Conservation (phyloP, 352 stramenopile species). For the Pythium monospermum region DNA sequence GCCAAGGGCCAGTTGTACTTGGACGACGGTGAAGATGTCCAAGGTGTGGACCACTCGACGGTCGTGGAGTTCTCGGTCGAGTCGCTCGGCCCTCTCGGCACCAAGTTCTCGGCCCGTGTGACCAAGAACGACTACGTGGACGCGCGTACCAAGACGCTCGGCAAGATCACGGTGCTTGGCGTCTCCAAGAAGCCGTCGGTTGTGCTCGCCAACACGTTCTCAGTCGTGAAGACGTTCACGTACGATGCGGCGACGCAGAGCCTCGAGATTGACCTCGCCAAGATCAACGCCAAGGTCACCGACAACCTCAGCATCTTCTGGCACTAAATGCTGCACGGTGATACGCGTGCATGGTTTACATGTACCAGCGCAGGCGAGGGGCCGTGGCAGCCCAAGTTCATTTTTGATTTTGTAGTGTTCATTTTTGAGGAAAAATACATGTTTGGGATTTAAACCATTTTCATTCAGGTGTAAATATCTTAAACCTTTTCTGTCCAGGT, state of each 20-base stretch:
- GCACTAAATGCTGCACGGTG: too few relatives aligned
- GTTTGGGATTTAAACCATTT: too few relatives aligned
- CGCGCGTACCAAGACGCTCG: constrained; percentile 10
- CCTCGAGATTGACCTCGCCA: constrained; percentile 25
- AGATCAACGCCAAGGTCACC: constrained; percentile 20
- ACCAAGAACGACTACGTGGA: constrained; percentile 7
- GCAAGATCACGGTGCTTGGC: constrained; percentile 18
- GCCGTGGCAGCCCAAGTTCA: too few relatives aligned
- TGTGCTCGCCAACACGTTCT: not conserved
- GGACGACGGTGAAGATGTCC: constrained; percentile 47
- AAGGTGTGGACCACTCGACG: constrained; percentile 20
- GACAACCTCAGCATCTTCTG: constrained; percentile 16
- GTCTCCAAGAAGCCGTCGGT: not conserved
- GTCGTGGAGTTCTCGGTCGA: constrained; percentile 29
- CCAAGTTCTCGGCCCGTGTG: constrained; percentile 1
- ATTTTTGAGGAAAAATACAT: too few relatives aligned
- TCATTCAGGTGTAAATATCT: too few relatives aligned
- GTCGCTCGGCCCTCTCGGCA: not conserved
- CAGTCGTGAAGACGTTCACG: constrained; percentile 5
- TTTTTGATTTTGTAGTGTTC: too few relatives aligned
- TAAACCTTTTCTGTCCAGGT: too few relatives aligned
- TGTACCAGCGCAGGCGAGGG: too few relatives aligned
- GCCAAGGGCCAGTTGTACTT: constrained; percentile 45
- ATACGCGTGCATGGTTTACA: too few relatives aligned
- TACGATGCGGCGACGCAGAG: constrained; percentile 15